A percentile compares a stretch with the other conserved stretches of the same genome.
phyloP scores from a whole-genome alignment of 345 rosid genomes.

The Excoecaria agallocha region DNA sequence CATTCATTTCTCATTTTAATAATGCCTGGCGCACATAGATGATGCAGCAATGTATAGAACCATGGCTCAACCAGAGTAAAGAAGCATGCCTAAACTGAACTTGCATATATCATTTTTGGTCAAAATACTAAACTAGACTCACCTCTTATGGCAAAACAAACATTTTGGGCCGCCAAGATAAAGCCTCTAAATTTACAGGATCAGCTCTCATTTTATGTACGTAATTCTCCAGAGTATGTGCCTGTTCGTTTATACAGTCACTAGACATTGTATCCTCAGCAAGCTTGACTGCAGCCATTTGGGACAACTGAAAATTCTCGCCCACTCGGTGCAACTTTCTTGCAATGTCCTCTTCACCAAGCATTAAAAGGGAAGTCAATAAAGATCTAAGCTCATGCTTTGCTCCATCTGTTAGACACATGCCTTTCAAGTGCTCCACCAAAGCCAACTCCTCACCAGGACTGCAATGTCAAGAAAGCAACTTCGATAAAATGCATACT shows the following conservation, averaged over 20 bases:
- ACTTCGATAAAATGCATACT: conserved; percentile 18
- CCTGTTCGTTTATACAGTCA: conserved; percentile 54
- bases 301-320: conserved; percentile 73
- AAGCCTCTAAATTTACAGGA: conserved; percentile 41
- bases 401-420: conserved; percentile 67
- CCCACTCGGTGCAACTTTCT: conserved; percentile 62
- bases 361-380: conserved; percentile 65
- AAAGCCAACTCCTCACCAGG: conserved; percentile 95
- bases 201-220: conserved; percentile 38
- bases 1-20: not conserved
- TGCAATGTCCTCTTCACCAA: conserved; percentile 64
- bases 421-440: conserved; percentile 87
- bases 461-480: conserved; percentile 38
- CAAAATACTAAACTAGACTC: not conserved
- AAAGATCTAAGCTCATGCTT: conserved; percentile 76
- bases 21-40: not conserved
- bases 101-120: not conserved
- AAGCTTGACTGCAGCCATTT: conserved; percentile 74
- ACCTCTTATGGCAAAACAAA: conserved; percentile 51
- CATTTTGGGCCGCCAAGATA: conserved; percentile 76
- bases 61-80: not conserved
- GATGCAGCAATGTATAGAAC: not conserved
- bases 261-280: conserved; percentile 65
- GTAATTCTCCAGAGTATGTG: conserved; percentile 55
- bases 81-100: not conserved